Evolutionary conservation across 139 green algal genomes (phyloP), one percentile per base, ranked within the genome.

Genomic region (Nannochloris sp.): DNA sequence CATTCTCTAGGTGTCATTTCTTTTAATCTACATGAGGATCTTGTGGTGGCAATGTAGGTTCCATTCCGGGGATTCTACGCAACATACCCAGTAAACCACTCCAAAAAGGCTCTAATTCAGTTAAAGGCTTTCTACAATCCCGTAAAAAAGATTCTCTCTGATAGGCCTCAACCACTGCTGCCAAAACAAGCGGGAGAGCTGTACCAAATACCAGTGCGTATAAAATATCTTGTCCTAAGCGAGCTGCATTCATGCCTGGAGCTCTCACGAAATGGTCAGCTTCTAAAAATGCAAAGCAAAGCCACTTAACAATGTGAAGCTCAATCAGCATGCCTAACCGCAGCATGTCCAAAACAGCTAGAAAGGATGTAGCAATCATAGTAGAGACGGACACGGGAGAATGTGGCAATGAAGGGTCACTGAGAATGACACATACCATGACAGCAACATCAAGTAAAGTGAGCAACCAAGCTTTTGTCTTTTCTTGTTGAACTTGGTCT

Each of bases 361-460:
- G 34, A 33, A 71, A 71, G 5, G 48, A 29, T 14, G 37, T 51
- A 29, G 59, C 47, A 0, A 71, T 51, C 12, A 67, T 37, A 2
- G 68, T 37, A 54, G 59, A 35, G 30, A 70, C 45, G 31, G 59
- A 58, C 14, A 54, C 25, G 14, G 68, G 68, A 4, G 48, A 35
- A 60, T 58, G 51, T 12, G 68, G 47, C 61, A 75, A 47, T 25
- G 60, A 24, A 3, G 54, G 36, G 47, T 64, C 51, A 3, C 27
- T 57, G 24, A 75, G 44, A 24, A 75, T 19, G n/a, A 71, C 35
- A 34, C 35, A 65, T 29, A 64, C 47, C 61, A 71, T 71, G 45
- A 64, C 53, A 4, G 61, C 61, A 3, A 75, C 34, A 66, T 71
- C 56, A 23, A 66, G 37, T 31, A 71, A 54, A 3, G 65, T 36